phyloP scores from a whole-genome alignment of 805 yeast genomes.

The Spathaspora gorwiae region DNA sequence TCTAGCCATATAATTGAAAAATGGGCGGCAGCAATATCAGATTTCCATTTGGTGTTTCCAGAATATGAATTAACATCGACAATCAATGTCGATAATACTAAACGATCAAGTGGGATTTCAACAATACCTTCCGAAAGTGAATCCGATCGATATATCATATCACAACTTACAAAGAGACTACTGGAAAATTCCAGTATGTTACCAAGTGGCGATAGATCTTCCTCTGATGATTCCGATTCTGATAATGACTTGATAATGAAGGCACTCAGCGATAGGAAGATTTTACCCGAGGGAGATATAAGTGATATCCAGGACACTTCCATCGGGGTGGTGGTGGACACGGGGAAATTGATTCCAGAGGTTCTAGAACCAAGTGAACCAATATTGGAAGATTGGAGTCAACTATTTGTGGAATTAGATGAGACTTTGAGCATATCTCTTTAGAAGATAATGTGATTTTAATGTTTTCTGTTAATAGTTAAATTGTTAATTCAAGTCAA shows the following conservation, averaged over 20 bases:
- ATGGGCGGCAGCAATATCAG: conserved; percentile 41
- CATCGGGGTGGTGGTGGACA: too few species aligned
- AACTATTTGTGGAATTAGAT: neutral
- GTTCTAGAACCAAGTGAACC: neutral
- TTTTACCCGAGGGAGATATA: too few species aligned
- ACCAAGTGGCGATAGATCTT: neutral
- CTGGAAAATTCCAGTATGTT: neutral
- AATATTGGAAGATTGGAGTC: neutral
- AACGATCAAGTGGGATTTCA: neutral
- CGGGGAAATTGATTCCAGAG: neutral
- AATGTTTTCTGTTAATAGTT: too few species aligned
- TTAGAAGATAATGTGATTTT: too few species aligned
- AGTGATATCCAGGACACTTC: too few species aligned
- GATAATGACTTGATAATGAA: conserved; percentile 15
- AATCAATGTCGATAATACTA: conserved; percentile 8
- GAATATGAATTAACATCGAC: conserved; percentile 34
- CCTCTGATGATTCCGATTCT: conserved; percentile 15
- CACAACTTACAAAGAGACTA: neutral
- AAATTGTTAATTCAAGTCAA: too few species aligned
- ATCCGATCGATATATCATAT: conserved; percentile 2
- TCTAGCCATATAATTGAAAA: conserved; percentile 33
- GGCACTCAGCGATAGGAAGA: neutral
- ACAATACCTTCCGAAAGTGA: neutral
- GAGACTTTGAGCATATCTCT: too few species aligned
- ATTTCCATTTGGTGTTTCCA: conserved; percentile 27